A percentile compares a stretch with the other conserved stretches of the same genome.
These are phyloP conservation scores for Bruguiera gymnorhiza DNA, from an alignment of 345 rosid species.

Conservation along the genomic window DNA sequence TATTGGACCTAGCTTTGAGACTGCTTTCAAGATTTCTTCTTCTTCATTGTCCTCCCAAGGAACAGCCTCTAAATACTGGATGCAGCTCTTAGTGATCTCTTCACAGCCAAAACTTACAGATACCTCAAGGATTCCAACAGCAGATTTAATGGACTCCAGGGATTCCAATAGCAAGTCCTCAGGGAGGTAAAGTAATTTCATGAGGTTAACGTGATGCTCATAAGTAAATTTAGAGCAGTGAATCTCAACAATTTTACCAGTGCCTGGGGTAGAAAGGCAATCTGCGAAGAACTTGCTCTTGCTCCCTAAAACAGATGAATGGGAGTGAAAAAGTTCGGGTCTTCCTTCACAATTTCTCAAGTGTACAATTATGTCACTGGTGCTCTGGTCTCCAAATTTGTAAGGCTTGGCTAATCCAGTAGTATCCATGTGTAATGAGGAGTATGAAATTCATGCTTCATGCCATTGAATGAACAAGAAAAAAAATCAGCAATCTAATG, in stretches of 20 bases:
- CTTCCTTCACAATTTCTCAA: conserved; percentile 42
- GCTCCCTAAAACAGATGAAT: conserved; percentile 31
- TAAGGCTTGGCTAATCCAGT: conserved; percentile 23
- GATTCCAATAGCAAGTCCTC: conserved; percentile 34
- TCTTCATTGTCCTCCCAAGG: conserved; percentile 58
- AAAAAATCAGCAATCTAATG: neutral
- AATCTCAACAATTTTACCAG: conserved; percentile 28
- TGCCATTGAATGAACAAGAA: conserved; percentile 12
- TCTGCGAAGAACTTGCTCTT: conserved; percentile 46
- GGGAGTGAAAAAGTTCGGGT: conserved; percentile 39
- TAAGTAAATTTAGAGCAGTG: conserved; percentile 37
- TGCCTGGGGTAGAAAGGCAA: conserved; percentile 23
- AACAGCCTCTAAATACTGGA: conserved; percentile 51
- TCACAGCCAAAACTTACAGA: conserved; percentile 41
- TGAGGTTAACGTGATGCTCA: conserved; percentile 40
- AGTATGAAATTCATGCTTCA: conserved; percentile 35
- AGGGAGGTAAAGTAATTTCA: conserved; percentile 40
- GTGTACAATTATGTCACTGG: conserved; percentile 32
- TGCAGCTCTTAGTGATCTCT: conserved; percentile 41
- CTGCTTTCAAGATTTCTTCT: conserved; percentile 42
- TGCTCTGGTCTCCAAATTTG: conserved; percentile 35
- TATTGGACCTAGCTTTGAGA: conserved; percentile 36
- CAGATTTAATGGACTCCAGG: conserved; percentile 40
- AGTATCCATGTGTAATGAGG: conserved; percentile 35
- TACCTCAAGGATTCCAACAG: conserved; percentile 43